These are phyloP conservation scores for Colletotrichum sp. DNA, from an alignment of 2,329 filamentous ascomycete species.

Conservation along the genomic window DNA sequence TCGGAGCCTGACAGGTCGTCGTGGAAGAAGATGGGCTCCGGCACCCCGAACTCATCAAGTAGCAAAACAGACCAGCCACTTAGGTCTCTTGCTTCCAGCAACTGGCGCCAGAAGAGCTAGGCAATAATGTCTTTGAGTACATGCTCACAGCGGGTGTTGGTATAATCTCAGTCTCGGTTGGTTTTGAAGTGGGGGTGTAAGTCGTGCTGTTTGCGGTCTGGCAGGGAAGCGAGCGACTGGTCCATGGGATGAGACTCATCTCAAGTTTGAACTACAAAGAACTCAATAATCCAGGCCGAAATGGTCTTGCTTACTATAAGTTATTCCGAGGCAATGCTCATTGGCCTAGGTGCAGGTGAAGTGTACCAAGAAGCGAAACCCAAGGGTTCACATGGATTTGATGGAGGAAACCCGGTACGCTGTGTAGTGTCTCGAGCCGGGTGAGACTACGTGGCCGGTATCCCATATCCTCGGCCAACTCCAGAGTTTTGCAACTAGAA, in stretches of 20 bases:
- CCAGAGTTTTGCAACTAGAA: background rate
- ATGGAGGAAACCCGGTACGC: fast-evolving
- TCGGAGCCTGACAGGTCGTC: background rate
- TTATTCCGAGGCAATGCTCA: no score
- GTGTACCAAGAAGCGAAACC: background rate
- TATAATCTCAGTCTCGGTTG: background rate
- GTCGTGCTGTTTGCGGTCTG: background rate
- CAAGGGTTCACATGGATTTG: background rate
- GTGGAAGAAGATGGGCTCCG: background rate
- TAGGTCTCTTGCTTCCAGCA: background rate
- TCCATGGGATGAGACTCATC: background rate
- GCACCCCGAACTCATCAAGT: background rate
- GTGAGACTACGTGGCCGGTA: background rate
- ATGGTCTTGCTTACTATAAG: no score
- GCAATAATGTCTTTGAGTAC: background rate
- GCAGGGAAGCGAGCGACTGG: fast-evolving
- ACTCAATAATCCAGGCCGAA: no score
- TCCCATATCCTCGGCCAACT: background rate
- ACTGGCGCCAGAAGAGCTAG: constrained; percentile 1
- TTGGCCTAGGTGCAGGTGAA: background rate
- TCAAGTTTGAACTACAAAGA: background rate
- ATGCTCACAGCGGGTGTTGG: fast-evolving
- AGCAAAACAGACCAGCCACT: background rate
- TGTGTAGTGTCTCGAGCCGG: fast-evolving
- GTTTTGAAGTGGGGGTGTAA: background rate